Conservation (phyloP, 305 asterid genomes). For the Fraxinus paxiana region DNA sequence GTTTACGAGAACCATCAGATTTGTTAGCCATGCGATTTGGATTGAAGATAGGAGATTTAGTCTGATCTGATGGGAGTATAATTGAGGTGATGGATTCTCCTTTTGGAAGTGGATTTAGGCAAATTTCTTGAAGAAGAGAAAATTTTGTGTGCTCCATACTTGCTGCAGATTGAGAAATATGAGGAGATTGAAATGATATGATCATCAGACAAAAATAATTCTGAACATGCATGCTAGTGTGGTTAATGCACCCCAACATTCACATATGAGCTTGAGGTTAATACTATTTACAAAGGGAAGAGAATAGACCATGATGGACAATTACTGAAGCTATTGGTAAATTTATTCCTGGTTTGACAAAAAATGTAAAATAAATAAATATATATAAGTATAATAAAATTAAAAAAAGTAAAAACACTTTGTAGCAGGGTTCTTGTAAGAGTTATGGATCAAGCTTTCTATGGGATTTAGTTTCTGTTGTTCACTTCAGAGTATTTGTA, state of each 20-base stretch:
- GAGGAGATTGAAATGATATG: background rate
- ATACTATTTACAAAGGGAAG: background rate
- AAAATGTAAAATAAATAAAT: no score
- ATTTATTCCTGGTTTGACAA: no score
- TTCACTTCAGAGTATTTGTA: background rate
- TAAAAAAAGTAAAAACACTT: no score
- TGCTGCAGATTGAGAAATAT: background rate
- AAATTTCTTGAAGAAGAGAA: background rate
- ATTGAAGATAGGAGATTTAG: background rate
- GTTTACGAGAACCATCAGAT: background rate
- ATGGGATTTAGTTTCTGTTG: background rate
- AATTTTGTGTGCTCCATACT: background rate
- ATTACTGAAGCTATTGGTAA: no score
- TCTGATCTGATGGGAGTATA: background rate
- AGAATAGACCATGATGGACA: background rate
- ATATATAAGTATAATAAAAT: no score
- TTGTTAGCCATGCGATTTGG: background rate
- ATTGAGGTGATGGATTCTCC: background rate
- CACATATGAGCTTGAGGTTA: background rate
- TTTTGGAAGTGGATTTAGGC: background rate
- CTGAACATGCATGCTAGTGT: no score
- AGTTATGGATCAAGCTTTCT: background rate
- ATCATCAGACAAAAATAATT: background rate
- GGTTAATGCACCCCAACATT: background rate
- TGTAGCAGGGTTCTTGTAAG: background rate